Percentiles rank a stretch among this genome's conserved stretches.
These are phyloP conservation scores for Pulveroboletus sp. DNA, from an alignment of 768 basidiomycete genomes.

Conservation along the genomic window DNA sequence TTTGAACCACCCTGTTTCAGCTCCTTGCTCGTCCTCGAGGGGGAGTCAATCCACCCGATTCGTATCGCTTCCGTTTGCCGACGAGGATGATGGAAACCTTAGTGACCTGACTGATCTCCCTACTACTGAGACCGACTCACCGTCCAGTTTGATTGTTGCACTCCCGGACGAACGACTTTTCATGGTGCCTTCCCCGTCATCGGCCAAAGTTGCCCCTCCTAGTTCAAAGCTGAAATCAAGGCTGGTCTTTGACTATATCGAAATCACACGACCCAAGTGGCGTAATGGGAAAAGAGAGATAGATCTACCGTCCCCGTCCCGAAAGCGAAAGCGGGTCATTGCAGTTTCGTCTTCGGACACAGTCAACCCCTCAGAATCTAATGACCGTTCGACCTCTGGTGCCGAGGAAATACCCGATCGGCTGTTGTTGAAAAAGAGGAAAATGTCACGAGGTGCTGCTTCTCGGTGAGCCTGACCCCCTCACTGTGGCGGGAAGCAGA, in stretches of 20 bases:
- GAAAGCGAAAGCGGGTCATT: slow-evolving; percentile 14
- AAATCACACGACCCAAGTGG: slow-evolving; percentile 17
- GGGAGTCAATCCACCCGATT: neutral
- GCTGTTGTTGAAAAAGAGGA: slow-evolving; percentile 12
- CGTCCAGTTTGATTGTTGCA: neutral
- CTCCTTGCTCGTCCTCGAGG: neutral
- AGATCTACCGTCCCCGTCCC: neutral
- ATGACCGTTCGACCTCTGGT: neutral
- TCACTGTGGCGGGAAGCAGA: slow-evolving; percentile 30
- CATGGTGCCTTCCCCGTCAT: neutral
- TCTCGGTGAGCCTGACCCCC: slow-evolving; percentile 30
- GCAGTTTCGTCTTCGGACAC: neutral
- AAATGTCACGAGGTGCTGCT: slow-evolving; percentile 20
- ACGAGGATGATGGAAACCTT: slow-evolving; percentile 14
- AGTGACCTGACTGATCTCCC: slow-evolving; percentile 32
- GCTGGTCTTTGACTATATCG: slow-evolving; percentile 23
- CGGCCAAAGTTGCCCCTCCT: neutral
- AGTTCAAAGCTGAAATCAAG: slow-evolving; percentile 6
- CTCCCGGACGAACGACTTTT: neutral
- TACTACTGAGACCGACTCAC: slow-evolving; percentile 21
- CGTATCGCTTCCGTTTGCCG: neutral
- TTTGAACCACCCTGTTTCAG: neutral
- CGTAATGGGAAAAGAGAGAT: neutral
- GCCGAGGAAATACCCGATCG: neutral
- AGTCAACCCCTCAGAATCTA: neutral